Evolutionary conservation across 1,284 basidiomycete genomes (phyloP).

Genomic region (Mycosarcoma maydis): DNA sequence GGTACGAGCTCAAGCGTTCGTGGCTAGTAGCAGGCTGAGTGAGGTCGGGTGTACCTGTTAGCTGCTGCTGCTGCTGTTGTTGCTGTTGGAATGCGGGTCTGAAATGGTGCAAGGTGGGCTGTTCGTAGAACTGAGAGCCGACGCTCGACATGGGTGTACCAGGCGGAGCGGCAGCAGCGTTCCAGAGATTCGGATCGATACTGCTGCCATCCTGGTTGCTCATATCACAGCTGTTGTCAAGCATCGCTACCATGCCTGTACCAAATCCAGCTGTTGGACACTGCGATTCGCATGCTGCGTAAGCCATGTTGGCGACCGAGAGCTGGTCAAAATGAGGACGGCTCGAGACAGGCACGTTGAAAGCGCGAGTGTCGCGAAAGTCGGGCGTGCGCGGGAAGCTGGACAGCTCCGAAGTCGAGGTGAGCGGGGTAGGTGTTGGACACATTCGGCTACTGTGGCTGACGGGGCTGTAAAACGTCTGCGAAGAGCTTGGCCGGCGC

Average conservation of each 20-base stretch:
- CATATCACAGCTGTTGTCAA: conserved; percentile 11
- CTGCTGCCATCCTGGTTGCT: conserved; percentile 9
- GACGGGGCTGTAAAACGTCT: conserved; percentile 20
- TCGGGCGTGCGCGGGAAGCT: conserved; percentile 39
- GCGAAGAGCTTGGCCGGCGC: conserved; percentile 22
- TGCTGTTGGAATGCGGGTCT: conserved; percentile 6
- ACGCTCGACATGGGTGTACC: conserved; percentile 9
- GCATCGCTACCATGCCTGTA: conserved; percentile 13
- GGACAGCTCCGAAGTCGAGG: conserved; percentile 21
- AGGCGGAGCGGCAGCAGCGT: conserved; percentile 5
- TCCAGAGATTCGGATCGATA: conserved; percentile 26
- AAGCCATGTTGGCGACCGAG: conserved; percentile 23
- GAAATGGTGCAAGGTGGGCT: conserved; percentile 7
- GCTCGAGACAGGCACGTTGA: conserved; percentile 7
- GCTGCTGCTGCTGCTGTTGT: conserved; percentile 4
- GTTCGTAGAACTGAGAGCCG: conserved; percentile 22
- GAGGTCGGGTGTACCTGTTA: conserved; percentile 1
- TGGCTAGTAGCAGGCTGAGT: conserved; percentile 3
- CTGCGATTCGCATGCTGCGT: conserved; percentile 9
- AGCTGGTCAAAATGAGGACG: conserved; percentile 25
- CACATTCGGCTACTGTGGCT: conserved; percentile 24
- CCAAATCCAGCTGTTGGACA: conserved; percentile 2
- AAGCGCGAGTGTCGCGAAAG: conserved; percentile 13
- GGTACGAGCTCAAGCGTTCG: conserved; percentile 11
- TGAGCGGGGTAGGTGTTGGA: conserved; percentile 25